Evolutionary conservation across 1,284 basidiomycete genomes (phyloP), one percentile per base, ranked within the genome.

Genomic region (Trametes hirsuta): DNA sequence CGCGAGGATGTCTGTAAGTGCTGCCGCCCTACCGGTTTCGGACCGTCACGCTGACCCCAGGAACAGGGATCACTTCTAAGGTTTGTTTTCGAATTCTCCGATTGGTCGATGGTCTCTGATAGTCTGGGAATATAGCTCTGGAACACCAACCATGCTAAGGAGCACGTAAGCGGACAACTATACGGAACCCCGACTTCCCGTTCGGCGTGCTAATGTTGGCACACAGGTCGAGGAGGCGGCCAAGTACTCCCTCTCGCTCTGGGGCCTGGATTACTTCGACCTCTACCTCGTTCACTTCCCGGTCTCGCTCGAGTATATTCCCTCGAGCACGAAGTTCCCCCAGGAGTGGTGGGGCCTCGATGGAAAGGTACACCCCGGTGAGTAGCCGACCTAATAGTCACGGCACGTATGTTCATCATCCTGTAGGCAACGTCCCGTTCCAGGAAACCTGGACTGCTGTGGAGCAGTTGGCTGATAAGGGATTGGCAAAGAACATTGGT

Each of bases 231-330:
- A 82, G 70, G 70, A 77, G 42, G 68, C 83, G 9, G 75, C 83
- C 44, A 83, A 82, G 72, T 79, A 82, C 75, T 91, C 93, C 69
- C 84, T 94, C 35, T 75, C 75, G 4, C 80, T 84, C 65, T 94
- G 92, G 92, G 90, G 90, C 21, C 77, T 93, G 55, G 87, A 89
- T 46, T 91, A 91, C 75, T 91, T 92, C 71, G 88, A 91, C 69
- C 77, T 91, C 51, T 90, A 84, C 79, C 76, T 90, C 50, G 78
- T 94, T 50, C 92, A 94, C 73, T 93, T 94, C 81, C 92, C 92
- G 21, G 80, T 93, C 63, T 76, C 91, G 39, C 78, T 94, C 63
- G 71, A 86, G 73, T 92, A 93, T 68, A 88, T 94, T 53, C 88
- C 91, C 69, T 89, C 88, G 39, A 70, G 71, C n/a, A 82, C 85